Base-by-base conservation (phyloP, 139 green algal genomes). In the Volvox africanus region DNA sequence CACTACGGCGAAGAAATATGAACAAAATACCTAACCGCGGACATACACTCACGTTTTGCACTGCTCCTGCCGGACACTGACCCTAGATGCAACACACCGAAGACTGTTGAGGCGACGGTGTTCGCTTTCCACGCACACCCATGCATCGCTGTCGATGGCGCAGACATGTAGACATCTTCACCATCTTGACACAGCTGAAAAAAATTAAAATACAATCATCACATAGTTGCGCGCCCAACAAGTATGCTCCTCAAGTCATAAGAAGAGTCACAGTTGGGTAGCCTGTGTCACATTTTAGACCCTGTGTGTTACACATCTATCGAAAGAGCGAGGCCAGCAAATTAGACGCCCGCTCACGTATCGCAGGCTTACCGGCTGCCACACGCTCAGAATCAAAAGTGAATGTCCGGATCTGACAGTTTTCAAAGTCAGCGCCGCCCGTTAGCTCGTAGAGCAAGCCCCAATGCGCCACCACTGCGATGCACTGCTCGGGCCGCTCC, bases 401-500 rank as follows among this genome's bases (percentile, higher is more conserved):
- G 19, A 61, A 91, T 32, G 77, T 91, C 0, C 85, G 33, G 0
- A 93, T 65, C 78, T 93, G n/a, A 80, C 90, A 93, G 79, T 93
- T 93, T 19, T 68, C 79, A n/a, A 89, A 93, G 11, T 91, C 87
- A 0, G 55, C 61, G 11, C 91, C 87, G 24, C 61, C 26, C 17
- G 95, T 96, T 36, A 97, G 86, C 67, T 92, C 88, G 17, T 95
- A 14, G 37, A 97, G 76, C 24, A 96, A 89, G 1, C 94, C 94
- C 92, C 92, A 96, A 55, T 97, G 95, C 11, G 86, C 87, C 24
- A 97, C 95, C 21, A 96, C 35, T 1, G 91, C 95, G 16, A 97
- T 89, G 77, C 67, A 86, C 17, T 61, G n/a, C 91, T 97, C 95
- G 0, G 95, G 94, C 0, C 95, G 89, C 2, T 50, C 89, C 0